A percentile compares a stretch with the other conserved stretches of the same genome.
These are phyloP conservation scores for Calonectria honghensis DNA, from an alignment of 2,329 filamentous ascomycete species.

Conservation along the genomic window DNA sequence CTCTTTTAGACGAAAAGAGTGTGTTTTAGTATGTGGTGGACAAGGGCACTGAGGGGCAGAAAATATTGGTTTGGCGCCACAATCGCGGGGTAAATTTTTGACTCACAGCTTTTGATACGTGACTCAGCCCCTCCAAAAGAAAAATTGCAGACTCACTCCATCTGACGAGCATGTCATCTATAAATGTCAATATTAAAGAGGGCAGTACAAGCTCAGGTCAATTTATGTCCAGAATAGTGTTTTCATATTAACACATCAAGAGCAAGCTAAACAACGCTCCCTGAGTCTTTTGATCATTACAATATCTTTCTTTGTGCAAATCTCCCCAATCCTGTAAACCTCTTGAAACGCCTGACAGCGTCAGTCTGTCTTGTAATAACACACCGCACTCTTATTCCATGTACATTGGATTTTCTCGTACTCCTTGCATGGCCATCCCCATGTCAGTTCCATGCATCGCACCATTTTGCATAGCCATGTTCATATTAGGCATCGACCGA, in stretches of 20 bases:
- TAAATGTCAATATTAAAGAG: no score
- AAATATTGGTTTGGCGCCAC: slow-evolving; percentile 51
- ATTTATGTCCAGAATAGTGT: slow-evolving; percentile 41
- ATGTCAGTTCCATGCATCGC: slow-evolving; percentile 66
- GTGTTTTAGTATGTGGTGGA: slow-evolving; percentile 54
- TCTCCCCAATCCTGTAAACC: slow-evolving; percentile 33
- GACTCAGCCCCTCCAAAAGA: slow-evolving; percentile 47
- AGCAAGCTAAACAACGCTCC: slow-evolving; percentile 50
- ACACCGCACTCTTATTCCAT: slow-evolving; percentile 64
- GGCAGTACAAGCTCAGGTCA: neutral
- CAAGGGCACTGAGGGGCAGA: slow-evolving; percentile 57
- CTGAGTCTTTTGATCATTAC: slow-evolving; percentile 57
- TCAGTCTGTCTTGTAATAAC: slow-evolving; percentile 16
- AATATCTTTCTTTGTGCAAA: slow-evolving; percentile 44
- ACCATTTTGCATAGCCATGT: slow-evolving; percentile 63
- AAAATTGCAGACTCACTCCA: neutral
- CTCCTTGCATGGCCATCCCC: slow-evolving; percentile 66
- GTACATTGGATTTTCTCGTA: slow-evolving; percentile 71
- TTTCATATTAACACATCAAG: slow-evolving; percentile 59
- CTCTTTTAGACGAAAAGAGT: slow-evolving; percentile 48
- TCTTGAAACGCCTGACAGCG: neutral
- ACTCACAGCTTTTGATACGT: slow-evolving; percentile 37
- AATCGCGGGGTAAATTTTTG: slow-evolving; percentile 57
- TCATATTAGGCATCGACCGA: slow-evolving; percentile 69
- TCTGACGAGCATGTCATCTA: neutral